These are phyloP conservation scores for Sporothrix sp. DNA, from an alignment of 2,329 filamentous ascomycete genomes.

Conservation along the genomic window DNA sequence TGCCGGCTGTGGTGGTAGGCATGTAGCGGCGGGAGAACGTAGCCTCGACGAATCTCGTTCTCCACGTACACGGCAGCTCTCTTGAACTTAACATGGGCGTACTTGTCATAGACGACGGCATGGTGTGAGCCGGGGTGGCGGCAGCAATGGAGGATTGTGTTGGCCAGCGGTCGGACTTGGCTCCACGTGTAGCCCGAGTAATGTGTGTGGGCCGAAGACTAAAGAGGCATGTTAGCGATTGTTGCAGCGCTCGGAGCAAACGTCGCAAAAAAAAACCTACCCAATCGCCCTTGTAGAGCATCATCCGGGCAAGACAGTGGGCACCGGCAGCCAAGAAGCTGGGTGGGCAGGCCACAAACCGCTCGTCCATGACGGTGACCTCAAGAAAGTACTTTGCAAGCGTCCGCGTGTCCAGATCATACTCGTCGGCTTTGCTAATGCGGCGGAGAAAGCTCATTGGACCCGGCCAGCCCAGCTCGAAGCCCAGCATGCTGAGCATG, in stretches of 20 bases:
- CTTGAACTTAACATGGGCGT: conserved; percentile 79
- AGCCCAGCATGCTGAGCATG: conserved; percentile 94
- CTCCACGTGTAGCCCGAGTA: conserved; percentile 88
- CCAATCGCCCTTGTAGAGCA: conserved; percentile 89
- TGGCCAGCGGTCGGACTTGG: conserved; percentile 70
- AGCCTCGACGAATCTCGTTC: conserved; percentile 56
- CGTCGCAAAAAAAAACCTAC: conserved; percentile 36
- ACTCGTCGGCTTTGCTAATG: conserved; percentile 97
- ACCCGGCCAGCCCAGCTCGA: conserved; percentile 95
- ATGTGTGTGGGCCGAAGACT: conserved; percentile 71
- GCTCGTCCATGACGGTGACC: conserved; percentile 94
- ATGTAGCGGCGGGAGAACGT: conserved; percentile 35
- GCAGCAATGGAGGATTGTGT: conserved; percentile 79
- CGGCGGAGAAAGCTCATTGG: conserved; percentile 96
- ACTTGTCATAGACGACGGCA: conserved; percentile 82
- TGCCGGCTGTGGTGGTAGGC: conserved; percentile 4
- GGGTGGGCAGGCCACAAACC: conserved; percentile 82
- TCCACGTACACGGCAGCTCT: conserved; percentile 72
- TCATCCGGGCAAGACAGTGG: conserved; percentile 80
- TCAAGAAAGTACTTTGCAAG: conserved; percentile 97
- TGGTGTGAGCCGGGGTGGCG: conserved; percentile 74
- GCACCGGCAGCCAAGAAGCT: conserved; percentile 87
- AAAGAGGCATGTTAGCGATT: neutral
- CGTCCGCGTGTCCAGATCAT: conserved; percentile 89
- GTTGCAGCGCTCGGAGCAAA: no score